Evolutionary conservation across 2,329 filamentous ascomycete species (phyloP).

Genomic region (Aspergillus vadensis): DNA sequence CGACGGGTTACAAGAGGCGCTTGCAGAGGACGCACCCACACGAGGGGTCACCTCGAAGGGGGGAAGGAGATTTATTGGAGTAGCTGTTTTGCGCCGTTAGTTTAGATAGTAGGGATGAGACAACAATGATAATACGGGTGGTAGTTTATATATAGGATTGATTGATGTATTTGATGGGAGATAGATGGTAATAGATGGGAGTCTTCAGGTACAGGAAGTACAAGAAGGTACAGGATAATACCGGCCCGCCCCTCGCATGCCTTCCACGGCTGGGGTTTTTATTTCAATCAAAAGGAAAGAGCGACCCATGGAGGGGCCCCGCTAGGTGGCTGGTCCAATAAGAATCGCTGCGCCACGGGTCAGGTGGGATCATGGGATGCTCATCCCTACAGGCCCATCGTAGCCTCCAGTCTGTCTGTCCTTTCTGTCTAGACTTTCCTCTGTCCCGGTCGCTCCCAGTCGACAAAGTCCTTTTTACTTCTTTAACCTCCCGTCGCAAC

Average conservation of each 20-base stretch:
- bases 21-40: background rate
- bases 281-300: background rate
- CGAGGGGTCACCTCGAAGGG: background rate
- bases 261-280: conserved; percentile 8
- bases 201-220: conserved; percentile 2
- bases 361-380: conserved; percentile 10
- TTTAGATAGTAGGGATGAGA: background rate
- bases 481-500: background rate
- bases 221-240: conserved; percentile 9
- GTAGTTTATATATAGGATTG: background rate
- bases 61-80: background rate
- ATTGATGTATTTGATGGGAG: too few species aligned
- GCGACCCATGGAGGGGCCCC: background rate
- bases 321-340: conserved; percentile 7
- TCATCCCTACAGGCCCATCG: conserved; percentile 2
- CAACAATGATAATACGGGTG: background rate
- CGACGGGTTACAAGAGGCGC: conserved; percentile 8
- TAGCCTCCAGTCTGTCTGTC: conserved; percentile 4
- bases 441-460: background rate
- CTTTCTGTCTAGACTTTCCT: background rate
- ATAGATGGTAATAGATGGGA: background rate
- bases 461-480: background rate
- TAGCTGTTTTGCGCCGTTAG: background rate
- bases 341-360: conserved; percentile 4
- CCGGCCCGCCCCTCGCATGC: conserved; percentile 9